Evolutionary conservation across 2,329 filamentous ascomycete species (phyloP).

Genomic region (Fusarium sp.): DNA sequence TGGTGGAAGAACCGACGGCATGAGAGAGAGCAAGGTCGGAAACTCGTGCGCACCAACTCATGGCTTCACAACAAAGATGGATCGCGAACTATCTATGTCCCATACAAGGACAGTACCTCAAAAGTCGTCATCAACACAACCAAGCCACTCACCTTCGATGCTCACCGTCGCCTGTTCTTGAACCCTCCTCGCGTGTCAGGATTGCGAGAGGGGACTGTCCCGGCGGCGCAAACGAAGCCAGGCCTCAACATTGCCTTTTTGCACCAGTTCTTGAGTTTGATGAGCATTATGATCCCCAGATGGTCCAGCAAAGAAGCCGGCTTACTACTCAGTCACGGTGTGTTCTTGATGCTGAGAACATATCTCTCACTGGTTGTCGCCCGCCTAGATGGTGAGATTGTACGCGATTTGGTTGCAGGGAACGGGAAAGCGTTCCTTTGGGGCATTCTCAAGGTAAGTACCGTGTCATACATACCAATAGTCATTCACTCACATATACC

Average conservation of each 20-base stretch:
- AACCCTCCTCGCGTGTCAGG: constrained; percentile 89
- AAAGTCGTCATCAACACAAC: constrained; percentile 93
- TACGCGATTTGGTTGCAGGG: constrained; percentile 94
- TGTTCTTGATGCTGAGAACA: constrained; percentile 91
- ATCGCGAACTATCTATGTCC: constrained; percentile 93
- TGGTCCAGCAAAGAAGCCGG: constrained; percentile 97
- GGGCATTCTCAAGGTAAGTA: constrained; percentile 81
- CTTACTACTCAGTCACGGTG: constrained; percentile 85
- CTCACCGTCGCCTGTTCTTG: constrained; percentile 91
- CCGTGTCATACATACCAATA: background rate
- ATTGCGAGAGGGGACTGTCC: constrained; percentile 79
- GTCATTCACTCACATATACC: constrained; percentile 14
- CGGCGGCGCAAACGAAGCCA: constrained; percentile 90
- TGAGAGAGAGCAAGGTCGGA: constrained; percentile 85
- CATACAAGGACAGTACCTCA: constrained; percentile 86
- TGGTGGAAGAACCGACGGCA: constrained; percentile 80
- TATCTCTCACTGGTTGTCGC: constrained; percentile 95
- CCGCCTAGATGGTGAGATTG: constrained; percentile 93
- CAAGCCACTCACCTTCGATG: constrained; percentile 94
- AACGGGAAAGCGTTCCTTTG: constrained; percentile 89
- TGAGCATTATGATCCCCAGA: constrained; percentile 97
- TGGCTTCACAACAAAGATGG: constrained; percentile 95
- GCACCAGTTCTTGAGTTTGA: constrained; percentile 93
- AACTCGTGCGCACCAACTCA: constrained; percentile 89
- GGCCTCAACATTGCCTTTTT: constrained; percentile 95